Base-by-base conservation (phyloP, 1,139 yeast genomes). In the Taiozyma sp. region DNA sequence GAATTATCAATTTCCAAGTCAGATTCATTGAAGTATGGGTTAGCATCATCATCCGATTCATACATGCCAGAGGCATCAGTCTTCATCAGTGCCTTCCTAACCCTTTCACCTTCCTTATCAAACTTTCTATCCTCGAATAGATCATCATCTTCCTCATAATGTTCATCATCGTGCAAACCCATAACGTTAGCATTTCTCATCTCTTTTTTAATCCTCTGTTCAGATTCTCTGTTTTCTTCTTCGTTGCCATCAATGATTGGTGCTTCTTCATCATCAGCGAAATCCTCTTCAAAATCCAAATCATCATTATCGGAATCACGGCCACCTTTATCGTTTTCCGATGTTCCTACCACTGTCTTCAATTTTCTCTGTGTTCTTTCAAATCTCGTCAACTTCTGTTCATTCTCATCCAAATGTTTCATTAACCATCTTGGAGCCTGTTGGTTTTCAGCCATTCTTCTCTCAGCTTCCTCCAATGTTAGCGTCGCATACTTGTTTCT, bases 241-340 rank as follows among this genome's bases (percentile, higher is more conserved):
- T 93, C 99, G 53, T 91, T 90, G 47, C 97, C 98, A 63, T 93
- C 99, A 79, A 93, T 83, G 53, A 91, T 88, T 30, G 99, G 99
- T 1, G 98, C 98, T 67, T 93, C 99, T 70, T 93, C 99, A 67
- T 93, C 99, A 68, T 93, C 99, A 24, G 96, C 98, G 69, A 93
- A 93, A 66, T 91, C 98, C 66, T 93, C 99, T 59, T 93, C 97
- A 62, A 79, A 95, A 71, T 93, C 99, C 59, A 91, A 72, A 64
- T 91, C 98, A 59, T 91, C 97, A 57, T 88, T 91, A 56, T 89
- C 96, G 10, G 89, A 85, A 59, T 83, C 89, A 56, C 83, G 70
- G 5, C 53, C 55, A 35, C 67, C 66, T 48, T 66, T 68, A 47
- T 67, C 72, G 47, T 77, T 84, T 42, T 70, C 72, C 24, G 65